A percentile compares a stretch with the other conserved stretches of the same genome.
Conservation (phyloP, 495 filamentous ascomycete genomes). For the Cercophora sp. region DNA sequence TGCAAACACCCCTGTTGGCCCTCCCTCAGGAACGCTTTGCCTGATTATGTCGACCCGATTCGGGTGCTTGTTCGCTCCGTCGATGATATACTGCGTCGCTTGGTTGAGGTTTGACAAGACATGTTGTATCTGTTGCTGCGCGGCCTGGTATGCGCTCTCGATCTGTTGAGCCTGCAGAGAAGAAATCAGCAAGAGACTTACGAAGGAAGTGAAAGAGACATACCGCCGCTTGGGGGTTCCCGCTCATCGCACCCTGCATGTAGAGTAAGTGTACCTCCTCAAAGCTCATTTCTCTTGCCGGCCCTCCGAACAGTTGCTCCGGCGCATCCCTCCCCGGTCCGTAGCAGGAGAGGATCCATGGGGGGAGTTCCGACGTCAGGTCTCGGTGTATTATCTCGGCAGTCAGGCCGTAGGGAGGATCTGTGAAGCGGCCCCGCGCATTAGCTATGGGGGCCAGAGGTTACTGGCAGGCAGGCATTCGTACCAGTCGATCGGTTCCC, state of each 20-base stretch:
- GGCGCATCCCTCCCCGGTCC: conserved; percentile 69
- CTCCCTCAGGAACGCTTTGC: neutral
- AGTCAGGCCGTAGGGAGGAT: conserved; percentile 38
- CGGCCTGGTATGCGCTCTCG: conserved; percentile 51
- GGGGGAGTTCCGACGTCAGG: conserved; percentile 62
- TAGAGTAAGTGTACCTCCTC: conserved; percentile 75
- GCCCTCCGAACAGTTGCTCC: conserved; percentile 74
- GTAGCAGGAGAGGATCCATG: conserved; percentile 83
- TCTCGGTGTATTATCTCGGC: conserved; percentile 57
- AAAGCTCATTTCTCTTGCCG: conserved; percentile 72
- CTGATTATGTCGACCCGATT: conserved; percentile 73
- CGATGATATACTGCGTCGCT: conserved; percentile 67
- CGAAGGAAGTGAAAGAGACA: no score
- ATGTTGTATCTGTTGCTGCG: conserved; percentile 64
- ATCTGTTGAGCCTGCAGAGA: conserved; percentile 62
- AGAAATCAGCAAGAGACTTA: no score
- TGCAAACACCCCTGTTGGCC: conserved; percentile 23
- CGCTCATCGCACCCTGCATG: conserved; percentile 53
- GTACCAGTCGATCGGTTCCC: neutral
- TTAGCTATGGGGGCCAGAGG: no score
- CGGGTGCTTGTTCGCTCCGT: conserved; percentile 67
- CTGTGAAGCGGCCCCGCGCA: neutral
- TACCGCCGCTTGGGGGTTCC: conserved; percentile 62
- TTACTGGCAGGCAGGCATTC: neutral
- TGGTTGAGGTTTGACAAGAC: conserved; percentile 63